These are phyloP conservation scores for Auxenochlorella pyrenoidosa DNA, from an alignment of 139 green algal species.

Conservation along the genomic window DNA sequence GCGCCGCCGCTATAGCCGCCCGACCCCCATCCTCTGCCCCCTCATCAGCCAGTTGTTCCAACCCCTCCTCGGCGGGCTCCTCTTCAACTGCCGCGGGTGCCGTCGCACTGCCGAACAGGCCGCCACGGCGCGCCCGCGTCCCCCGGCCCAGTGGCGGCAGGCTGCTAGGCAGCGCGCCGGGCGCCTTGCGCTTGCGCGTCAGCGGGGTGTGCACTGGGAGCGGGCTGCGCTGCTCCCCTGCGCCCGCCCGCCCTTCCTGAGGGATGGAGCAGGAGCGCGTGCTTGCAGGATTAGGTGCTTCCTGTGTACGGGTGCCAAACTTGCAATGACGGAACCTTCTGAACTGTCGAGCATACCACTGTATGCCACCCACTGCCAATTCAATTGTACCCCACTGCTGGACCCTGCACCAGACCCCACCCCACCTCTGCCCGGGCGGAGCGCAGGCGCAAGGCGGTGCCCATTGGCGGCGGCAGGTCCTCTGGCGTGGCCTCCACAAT, in stretches of 20 bases:
- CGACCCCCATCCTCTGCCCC: background rate
- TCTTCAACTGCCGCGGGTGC: background rate
- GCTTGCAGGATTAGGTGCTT: no score
- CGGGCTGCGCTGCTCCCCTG: background rate
- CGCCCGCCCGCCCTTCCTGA: background rate
- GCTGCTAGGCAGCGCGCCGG: background rate
- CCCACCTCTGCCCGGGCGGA: background rate
- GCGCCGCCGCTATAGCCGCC: background rate
- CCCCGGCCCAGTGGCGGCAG: background rate
- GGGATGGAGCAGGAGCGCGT: background rate
- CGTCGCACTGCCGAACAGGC: background rate
- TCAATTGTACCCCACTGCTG: no score
- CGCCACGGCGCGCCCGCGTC: background rate
- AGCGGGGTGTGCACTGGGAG: background rate
- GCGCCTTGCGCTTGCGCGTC: conserved; percentile 10
- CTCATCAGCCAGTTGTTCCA: background rate
- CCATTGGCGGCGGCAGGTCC: background rate
- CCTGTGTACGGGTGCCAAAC: no score
- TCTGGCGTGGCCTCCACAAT: background rate
- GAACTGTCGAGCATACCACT: no score
- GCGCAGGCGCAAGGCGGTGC: background rate
- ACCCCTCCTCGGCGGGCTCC: background rate
- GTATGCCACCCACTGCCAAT: no score
- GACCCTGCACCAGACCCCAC: background rate
- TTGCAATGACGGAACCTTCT: no score